Evolutionary conservation across 345 rosid species (phyloP).

Genomic region (Turritis glabra): DNA sequence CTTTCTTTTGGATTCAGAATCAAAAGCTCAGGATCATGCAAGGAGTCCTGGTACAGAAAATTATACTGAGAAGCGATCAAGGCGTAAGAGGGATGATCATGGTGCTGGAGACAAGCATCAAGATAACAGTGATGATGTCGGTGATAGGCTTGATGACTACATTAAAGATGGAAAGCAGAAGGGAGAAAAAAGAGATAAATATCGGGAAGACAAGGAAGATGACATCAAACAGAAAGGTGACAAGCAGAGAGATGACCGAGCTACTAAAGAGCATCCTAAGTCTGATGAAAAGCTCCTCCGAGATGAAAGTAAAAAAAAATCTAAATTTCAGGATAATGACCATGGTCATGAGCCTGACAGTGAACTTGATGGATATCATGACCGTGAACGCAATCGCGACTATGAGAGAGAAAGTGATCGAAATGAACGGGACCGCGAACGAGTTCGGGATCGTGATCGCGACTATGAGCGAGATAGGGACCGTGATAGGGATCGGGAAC

Average conservation of each 20-base stretch:
- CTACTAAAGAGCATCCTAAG: slow-evolving; percentile 56
- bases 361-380: slow-evolving; percentile 42
- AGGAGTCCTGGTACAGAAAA: slow-evolving; percentile 57
- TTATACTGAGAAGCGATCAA: slow-evolving; percentile 55
- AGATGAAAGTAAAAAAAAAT: slow-evolving; percentile 67
- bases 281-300: slow-evolving; percentile 57
- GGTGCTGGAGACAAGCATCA: slow-evolving; percentile 60
- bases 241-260: slow-evolving; percentile 67
- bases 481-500: slow-evolving; percentile 33
- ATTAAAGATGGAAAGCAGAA: slow-evolving; percentile 58
- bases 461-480: slow-evolving; percentile 42
- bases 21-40: slow-evolving; percentile 47
- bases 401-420: slow-evolving; percentile 34
- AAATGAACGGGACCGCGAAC: slow-evolving; percentile 42
- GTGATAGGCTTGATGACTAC: slow-evolving; percentile 56
- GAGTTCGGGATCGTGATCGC: slow-evolving; percentile 39
- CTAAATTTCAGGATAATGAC: slow-evolving; percentile 55
- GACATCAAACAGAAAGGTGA: slow-evolving; percentile 62
- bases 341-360: slow-evolving; percentile 44
- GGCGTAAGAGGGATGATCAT: slow-evolving; percentile 68
- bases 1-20: slow-evolving; percentile 48
- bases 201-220: slow-evolving; percentile 61
- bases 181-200: slow-evolving; percentile 67
- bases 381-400: slow-evolving; percentile 33
- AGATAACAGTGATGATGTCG: slow-evolving; percentile 56